Evolutionary conservation across 2,329 filamentous ascomycete species (phyloP).

Genomic region (Fusarium sp.): DNA sequence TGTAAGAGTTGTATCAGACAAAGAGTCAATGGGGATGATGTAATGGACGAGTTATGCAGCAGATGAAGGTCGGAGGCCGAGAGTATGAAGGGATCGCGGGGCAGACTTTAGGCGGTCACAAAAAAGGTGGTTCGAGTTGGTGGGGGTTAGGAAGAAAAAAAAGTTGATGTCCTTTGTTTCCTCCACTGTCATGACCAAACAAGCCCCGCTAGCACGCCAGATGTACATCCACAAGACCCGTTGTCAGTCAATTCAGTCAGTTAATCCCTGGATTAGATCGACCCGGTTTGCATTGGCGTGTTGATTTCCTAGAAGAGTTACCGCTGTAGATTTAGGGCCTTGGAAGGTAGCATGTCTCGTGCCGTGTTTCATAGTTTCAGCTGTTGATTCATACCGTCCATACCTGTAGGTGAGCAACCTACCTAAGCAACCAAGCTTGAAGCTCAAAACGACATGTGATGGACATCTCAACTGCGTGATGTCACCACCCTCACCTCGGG

Average conservation of each 20-base stretch:
- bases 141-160: conserved; percentile 12
- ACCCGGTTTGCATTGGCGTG: background rate
- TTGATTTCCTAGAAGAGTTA: background rate
- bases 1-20: background rate
- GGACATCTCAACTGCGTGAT: conserved; percentile 19
- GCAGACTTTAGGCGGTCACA: conserved; percentile 27
- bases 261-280: background rate
- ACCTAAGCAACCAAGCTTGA: background rate
- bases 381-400: background rate
- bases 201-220: background rate
- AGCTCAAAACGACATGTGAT: background rate
- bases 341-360: background rate
- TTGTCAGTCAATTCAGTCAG: background rate
- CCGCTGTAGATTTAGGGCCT: background rate
- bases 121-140: conserved; percentile 23
- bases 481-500: conserved; percentile 13
- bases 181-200: conserved; percentile 23
- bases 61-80: background rate
- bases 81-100: conserved; percentile 33
- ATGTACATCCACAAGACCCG: background rate
- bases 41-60: background rate
- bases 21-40: background rate
- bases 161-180: conserved; percentile 8
- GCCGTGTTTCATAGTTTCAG: background rate
- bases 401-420: background rate